These are phyloP conservation scores for Auricularia heimuer DNA, from an alignment of 768 basidiomycete species.

Conservation along the genomic window DNA sequence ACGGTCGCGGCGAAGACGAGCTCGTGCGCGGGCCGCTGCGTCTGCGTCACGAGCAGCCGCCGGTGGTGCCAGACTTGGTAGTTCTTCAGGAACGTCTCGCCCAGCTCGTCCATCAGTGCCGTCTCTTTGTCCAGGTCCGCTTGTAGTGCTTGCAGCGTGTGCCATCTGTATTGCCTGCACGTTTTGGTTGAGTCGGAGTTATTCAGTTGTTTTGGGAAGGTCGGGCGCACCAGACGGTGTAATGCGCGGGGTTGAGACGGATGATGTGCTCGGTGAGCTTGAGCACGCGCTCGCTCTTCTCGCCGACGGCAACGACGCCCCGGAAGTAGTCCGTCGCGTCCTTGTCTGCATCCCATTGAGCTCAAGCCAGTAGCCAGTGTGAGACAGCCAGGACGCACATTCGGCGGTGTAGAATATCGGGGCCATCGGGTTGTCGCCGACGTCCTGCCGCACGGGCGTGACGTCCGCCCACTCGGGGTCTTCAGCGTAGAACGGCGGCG, in stretches of 20 bases:
- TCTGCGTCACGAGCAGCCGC: conserved; percentile 55
- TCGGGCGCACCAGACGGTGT: conserved; percentile 77
- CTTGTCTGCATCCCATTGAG: conserved; percentile 46
- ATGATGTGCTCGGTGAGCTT: conserved; percentile 85
- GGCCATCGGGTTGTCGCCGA: conserved; percentile 66
- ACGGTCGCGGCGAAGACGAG: conserved; percentile 69
- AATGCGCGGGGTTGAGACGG: conserved; percentile 88
- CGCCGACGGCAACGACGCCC: conserved; percentile 63
- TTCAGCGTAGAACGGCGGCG: conserved; percentile 39
- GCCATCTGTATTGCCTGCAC: conserved; percentile 87
- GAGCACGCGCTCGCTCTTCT: conserved; percentile 74
- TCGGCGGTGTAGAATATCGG: conserved; percentile 85
- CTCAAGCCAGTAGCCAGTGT: background rate
- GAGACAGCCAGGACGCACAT: conserved; percentile 45
- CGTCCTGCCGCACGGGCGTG: conserved; percentile 69
- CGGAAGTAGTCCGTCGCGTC: conserved; percentile 92
- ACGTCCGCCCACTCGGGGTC: conserved; percentile 75
- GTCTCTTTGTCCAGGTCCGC: conserved; percentile 70
- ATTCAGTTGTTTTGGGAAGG: conserved; percentile 3
- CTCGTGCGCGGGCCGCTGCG: conserved; percentile 46
- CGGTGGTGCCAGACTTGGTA: conserved; percentile 99
- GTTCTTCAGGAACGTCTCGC: conserved; percentile 76
- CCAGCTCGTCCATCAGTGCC: conserved; percentile 77
- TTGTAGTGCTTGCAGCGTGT: conserved; percentile 63
- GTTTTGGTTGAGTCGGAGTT: background rate